These are phyloP conservation scores for Prunus yedoensis DNA, from an alignment of 331 rosid genomes.

Conservation along the genomic window DNA sequence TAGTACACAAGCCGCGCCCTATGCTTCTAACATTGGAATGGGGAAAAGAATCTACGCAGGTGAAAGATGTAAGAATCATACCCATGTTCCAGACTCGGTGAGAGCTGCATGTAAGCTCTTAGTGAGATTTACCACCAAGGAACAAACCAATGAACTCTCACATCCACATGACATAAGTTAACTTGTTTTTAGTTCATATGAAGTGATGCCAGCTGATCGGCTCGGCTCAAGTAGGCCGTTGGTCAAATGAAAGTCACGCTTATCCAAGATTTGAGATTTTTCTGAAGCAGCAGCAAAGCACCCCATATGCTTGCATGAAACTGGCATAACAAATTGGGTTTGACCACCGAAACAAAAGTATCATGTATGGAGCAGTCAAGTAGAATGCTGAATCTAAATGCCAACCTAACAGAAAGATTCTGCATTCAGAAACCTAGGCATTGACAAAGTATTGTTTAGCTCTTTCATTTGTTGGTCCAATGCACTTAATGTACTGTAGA, in stretches of 20 bases:
- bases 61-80: background rate
- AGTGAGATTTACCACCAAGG: background rate
- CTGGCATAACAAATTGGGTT: background rate
- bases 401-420: background rate
- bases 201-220: too few species aligned
- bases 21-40: background rate
- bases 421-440: constrained; percentile 11
- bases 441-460: constrained; percentile 29
- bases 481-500: constrained; percentile 44
- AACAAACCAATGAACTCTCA: background rate
- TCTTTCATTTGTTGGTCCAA: constrained; percentile 78
- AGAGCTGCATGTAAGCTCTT: background rate
- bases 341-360: background rate
- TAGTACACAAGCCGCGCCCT: background rate
- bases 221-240: too few species aligned
- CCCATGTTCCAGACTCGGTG: background rate
- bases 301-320: background rate
- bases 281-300: background rate
- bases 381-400: background rate
- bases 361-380: background rate
- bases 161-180: background rate
- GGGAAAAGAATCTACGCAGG: background rate
- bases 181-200: background rate
- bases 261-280: background rate
- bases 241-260: background rate